A percentile compares a stretch with the other conserved stretches of the same genome.
Evolutionary conservation across 2,329 filamentous ascomycete species (phyloP).

Genomic region (Tolypocladium capitatum): DNA sequence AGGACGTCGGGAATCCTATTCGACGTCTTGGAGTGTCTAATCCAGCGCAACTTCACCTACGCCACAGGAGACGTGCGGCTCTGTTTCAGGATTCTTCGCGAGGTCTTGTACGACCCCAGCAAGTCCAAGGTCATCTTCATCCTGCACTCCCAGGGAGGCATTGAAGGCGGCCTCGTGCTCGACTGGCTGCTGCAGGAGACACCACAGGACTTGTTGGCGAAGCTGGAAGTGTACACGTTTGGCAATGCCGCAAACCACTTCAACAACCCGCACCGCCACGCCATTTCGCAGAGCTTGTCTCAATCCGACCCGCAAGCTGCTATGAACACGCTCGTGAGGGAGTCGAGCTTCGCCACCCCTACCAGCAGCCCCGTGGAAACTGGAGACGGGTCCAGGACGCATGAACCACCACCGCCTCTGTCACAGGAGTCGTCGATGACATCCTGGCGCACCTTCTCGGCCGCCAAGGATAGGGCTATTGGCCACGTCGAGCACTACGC

Average conservation of each 20-base stretch:
- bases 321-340: slow-evolving; percentile 20
- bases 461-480: slow-evolving; percentile 38
- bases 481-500: slow-evolving; percentile 71
- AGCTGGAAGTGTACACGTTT: slow-evolving; percentile 68
- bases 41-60: slow-evolving; percentile 64
- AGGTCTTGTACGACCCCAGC: slow-evolving; percentile 45
- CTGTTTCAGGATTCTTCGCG: slow-evolving; percentile 49
- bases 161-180: slow-evolving; percentile 58
- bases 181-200: slow-evolving; percentile 68
- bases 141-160: slow-evolving; percentile 65
- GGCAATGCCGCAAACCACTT: slow-evolving; percentile 70
- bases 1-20: slow-evolving; percentile 61
- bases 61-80: slow-evolving; percentile 53
- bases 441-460: slow-evolving; percentile 20
- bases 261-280: slow-evolving; percentile 55
- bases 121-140: slow-evolving; percentile 61
- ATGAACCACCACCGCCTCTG: slow-evolving; percentile 6
- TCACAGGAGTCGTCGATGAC: slow-evolving; percentile 16
- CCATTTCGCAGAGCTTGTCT: slow-evolving; percentile 26
- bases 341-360: slow-evolving; percentile 19
- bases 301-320: slow-evolving; percentile 20
- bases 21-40: slow-evolving; percentile 62
- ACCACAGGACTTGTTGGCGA: slow-evolving; percentile 48
- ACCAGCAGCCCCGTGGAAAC: slow-evolving; percentile 8
- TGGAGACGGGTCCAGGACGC: slow-evolving; percentile 5